Conservation (phyloP, 2,329 filamentous ascomycete species). For the Aspergillus flavus region DNA sequence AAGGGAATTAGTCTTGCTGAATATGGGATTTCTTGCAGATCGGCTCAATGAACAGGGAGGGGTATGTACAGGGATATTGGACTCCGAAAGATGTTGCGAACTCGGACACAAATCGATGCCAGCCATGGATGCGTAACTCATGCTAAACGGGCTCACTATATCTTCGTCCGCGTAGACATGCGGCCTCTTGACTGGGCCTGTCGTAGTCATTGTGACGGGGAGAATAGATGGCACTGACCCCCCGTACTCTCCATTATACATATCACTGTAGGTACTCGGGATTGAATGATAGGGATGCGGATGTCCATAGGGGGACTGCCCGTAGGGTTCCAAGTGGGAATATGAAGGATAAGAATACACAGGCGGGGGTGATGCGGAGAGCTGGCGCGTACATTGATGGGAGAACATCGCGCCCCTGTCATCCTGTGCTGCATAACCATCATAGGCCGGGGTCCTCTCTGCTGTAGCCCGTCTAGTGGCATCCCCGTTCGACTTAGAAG, state of each 20-base stretch:
- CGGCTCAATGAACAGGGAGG: constrained; percentile 29
- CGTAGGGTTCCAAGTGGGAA: constrained; percentile 48
- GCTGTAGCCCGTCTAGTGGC: constrained; percentile 24
- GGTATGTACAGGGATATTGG: constrained; percentile 48
- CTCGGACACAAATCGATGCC: constrained; percentile 54
- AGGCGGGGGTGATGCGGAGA: constrained; percentile 61
- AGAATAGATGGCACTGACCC: constrained; percentile 47
- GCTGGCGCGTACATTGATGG: constrained; percentile 60
- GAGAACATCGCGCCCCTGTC: constrained; percentile 58
- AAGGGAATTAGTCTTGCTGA: constrained; percentile 21
- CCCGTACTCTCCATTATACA: constrained; percentile 43
- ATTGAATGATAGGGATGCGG: constrained; percentile 38
- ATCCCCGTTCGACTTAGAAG: constrained; percentile 31
- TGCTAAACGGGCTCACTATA: constrained; percentile 61
- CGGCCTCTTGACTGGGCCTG: constrained; percentile 54
- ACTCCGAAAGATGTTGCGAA: constrained; percentile 38
- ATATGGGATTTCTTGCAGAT: constrained; percentile 15
- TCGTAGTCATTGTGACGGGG: constrained; percentile 44
- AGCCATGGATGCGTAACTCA: constrained; percentile 62
- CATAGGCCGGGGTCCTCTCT: constrained; percentile 39
- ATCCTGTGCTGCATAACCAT: constrained; percentile 42
- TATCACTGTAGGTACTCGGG: constrained; percentile 34
- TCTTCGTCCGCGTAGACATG: constrained; percentile 56
- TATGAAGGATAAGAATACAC: constrained; percentile 58
- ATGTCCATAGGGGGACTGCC: constrained; percentile 36